Evolutionary conservation across 768 basidiomycete genomes (phyloP).

Genomic region (Kwoniella dejecticola): DNA sequence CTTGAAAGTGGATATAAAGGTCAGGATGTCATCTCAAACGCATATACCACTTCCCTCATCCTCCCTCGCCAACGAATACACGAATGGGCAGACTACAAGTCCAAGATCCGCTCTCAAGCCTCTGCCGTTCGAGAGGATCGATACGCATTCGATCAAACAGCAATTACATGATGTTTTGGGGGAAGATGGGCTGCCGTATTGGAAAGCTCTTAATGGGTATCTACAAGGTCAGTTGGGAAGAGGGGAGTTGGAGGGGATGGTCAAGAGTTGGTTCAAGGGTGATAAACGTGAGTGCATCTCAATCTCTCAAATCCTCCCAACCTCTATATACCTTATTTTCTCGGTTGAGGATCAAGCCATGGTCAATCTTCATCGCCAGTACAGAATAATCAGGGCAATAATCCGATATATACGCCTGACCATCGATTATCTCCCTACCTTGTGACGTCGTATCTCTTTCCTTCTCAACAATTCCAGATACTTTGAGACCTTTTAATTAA

Average conservation of each 20-base stretch:
- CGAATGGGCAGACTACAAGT: not conserved
- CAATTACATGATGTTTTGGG: constrained; percentile 51
- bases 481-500: too few species aligned
- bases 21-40: constrained; percentile 2
- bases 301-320: not conserved
- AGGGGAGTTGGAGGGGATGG: constrained; percentile 39
- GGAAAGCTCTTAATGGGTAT: constrained; percentile 51
- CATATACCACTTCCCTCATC: not conserved
- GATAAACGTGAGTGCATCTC: constrained; percentile 33
- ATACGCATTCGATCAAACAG: constrained; percentile 46
- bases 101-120: not conserved
- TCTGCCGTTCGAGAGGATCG: constrained; percentile 30
- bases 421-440: too few species aligned
- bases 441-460: too few species aligned
- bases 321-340: too few species aligned
- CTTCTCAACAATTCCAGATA: too few species aligned
- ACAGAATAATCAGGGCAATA: too few species aligned
- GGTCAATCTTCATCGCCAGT: too few species aligned
- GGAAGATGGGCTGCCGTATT: constrained; percentile 49
- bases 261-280: constrained; percentile 43
- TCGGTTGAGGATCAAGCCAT: too few species aligned
- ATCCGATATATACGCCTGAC: too few species aligned
- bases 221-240: constrained; percentile 44
- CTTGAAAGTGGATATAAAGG: not conserved
- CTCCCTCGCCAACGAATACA: constrained; percentile 1